Evolutionary conservation across 768 basidiomycete species (phyloP).

Genomic region (Tricholoma terreum): DNA sequence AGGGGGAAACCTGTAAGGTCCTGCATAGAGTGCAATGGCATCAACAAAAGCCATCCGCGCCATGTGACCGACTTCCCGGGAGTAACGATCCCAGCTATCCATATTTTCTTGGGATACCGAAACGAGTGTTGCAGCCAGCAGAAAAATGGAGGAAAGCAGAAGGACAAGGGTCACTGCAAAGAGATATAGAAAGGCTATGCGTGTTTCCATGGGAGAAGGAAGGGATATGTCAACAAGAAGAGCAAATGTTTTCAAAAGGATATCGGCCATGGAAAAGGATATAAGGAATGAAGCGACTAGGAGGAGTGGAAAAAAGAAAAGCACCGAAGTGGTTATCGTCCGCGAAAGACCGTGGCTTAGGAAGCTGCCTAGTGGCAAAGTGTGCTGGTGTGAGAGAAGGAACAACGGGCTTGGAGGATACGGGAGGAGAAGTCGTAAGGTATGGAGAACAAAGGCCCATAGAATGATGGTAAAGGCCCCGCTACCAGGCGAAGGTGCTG

Average conservation of each 20-base stretch:
- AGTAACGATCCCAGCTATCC: conserved; percentile 49
- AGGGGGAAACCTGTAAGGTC: conserved; percentile 43
- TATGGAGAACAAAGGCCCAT: conserved; percentile 36
- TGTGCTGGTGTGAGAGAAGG: conserved; percentile 34
- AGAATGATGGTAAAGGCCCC: conserved; percentile 40
- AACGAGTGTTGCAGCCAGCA: conserved; percentile 23
- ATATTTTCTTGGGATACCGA: conserved; percentile 6
- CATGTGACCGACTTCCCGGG: conserved; percentile 35
- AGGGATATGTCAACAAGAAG: conserved; percentile 4
- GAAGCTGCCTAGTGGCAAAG: conserved; percentile 46
- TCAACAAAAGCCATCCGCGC: conserved; percentile 42
- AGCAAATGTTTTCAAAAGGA: conserved; percentile 17
- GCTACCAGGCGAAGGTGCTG: conserved; percentile 39
- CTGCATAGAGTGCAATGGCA: conserved; percentile 33
- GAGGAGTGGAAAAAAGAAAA: conserved; percentile 50
- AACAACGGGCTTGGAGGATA: conserved; percentile 41
- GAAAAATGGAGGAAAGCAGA: conserved; percentile 31
- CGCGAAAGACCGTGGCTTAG: conserved; percentile 35
- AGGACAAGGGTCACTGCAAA: conserved; percentile 30
- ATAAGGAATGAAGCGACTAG: conserved; percentile 41
- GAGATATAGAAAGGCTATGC: conserved; percentile 41
- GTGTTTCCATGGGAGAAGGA: conserved; percentile 47
- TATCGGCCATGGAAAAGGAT: conserved; percentile 46
- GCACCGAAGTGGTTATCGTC: conserved; percentile 35
- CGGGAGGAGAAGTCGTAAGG: conserved; percentile 47